These are phyloP conservation scores for Piper longum DNA, from an alignment of 164 flowering plant genomes.

Conservation along the genomic window DNA sequence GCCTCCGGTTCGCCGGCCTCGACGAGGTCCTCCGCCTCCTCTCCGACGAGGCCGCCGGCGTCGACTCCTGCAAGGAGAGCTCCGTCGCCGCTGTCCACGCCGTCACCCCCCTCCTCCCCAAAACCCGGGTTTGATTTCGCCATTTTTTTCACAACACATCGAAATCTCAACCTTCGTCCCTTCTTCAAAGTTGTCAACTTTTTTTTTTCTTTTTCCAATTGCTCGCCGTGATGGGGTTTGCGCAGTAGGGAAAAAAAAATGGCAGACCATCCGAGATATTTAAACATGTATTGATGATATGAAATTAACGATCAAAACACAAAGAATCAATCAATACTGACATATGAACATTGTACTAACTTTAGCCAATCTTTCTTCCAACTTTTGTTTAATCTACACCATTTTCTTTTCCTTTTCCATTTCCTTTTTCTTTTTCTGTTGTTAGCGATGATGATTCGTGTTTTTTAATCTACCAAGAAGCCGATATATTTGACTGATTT, in stretches of 20 bases:
- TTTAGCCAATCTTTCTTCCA: no score
- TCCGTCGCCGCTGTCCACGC: neutral
- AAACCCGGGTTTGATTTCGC: neutral
- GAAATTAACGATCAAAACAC: no score
- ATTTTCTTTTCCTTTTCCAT: no score
- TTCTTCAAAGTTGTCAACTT: neutral
- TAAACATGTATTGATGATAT: no score
- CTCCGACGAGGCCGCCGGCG: neutral
- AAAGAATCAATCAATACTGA: no score
- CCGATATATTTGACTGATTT: no score
- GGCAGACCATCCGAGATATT: neutral
- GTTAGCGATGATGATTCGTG: no score
- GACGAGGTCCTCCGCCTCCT: neutral
- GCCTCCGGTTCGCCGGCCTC: conserved; percentile 16
- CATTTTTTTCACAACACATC: neutral
- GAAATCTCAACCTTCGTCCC: neutral
- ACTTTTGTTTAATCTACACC: no score
- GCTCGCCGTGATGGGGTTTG: neutral
- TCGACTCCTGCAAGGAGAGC: neutral
- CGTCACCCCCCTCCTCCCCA: neutral
- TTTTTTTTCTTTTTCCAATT: no score
- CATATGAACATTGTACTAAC: no score
- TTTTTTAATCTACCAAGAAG: no score
- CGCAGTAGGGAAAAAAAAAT: neutral
- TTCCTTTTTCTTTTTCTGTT: no score